Percentiles rank a stretch among this genome's conserved stretches.
These are phyloP conservation scores for Argentina anserina DNA, from an alignment of 306 rosid genomes.

Conservation along the genomic window DNA sequence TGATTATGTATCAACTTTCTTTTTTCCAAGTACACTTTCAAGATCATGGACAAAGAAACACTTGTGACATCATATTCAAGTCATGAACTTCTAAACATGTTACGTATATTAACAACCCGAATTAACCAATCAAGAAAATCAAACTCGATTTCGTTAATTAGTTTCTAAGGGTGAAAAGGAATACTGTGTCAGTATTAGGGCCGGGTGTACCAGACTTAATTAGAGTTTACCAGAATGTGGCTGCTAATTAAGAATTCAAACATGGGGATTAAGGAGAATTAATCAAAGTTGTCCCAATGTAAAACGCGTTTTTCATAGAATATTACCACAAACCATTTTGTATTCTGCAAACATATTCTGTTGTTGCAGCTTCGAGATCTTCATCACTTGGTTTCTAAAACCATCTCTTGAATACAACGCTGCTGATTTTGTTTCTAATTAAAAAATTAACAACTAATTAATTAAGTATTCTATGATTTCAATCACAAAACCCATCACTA, in stretches of 20 bases:
- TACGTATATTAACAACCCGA: neutral
- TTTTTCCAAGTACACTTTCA: neutral
- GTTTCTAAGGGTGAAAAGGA: no score
- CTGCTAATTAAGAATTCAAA: neutral
- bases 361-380: conserved; percentile 14
- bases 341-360: neutral
- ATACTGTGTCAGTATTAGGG: no score
- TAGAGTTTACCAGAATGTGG: neutral
- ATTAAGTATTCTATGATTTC: no score
- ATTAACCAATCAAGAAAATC: no score
- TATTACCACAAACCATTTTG: neutral
- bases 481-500: neutral
- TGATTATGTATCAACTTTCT: neutral
- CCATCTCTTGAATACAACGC: conserved; percentile 21
- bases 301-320: neutral
- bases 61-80: neutral
- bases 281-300: neutral
- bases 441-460: neutral
- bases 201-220: no score
- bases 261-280: neutral
- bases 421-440: conserved; percentile 5
- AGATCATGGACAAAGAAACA: neutral
- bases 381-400: conserved; percentile 6
- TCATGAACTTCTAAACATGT: neutral
- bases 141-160: no score